Evolutionary conservation across 2,329 filamentous ascomycete species (phyloP), one percentile per base, ranked within the genome.

Genomic region (Colletotrichum viniferum): DNA sequence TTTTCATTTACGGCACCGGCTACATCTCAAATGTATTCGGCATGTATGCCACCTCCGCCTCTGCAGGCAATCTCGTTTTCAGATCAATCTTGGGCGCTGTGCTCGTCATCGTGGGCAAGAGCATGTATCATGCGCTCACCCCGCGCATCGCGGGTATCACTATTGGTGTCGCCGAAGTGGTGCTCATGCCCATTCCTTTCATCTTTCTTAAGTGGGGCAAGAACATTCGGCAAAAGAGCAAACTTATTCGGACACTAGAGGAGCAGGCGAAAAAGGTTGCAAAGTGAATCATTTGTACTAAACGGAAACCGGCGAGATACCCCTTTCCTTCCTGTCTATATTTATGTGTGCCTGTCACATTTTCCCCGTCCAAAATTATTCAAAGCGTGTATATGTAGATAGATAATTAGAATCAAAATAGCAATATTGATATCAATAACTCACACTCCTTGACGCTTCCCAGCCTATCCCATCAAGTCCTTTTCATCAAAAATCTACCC

Each of bases 1-100:
- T 93, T 16, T 94, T 94, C 82, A 93, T 94, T 78, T 93, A 93
- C 77, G 88, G 90, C 0, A 89, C 87, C 2, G 93, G 91, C 73
- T 94, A 94, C 80, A 84, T 94, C 14, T 90, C 92, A 0, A 86
- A 90, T 77, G 90, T 88, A n/a, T 94, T 93, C 77, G 90, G 90
- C 26, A 90, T 93, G 78, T 94, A 92, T 77, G 91, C 92, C 13
- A 92, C 92, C 0, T 90, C 88, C 5, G 92, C 92, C 0, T 84
- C 93, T 72, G 92, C 92, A 0, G 92, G 92, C 0, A 93, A 93
- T 76, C 88, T 91, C 0, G 90, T 94, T 1, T 84, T 93, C 7
- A 84, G 92, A 43, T 89, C 87, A 60, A 83, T 90, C 2, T 83
- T 93, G 69, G 92, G 92, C 18, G 92, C 91, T 36, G 87, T 89